Evolutionary conservation across 371 early-diverging fungal species (phyloP).

Genomic region (Dinochytrium kinnereticum): DNA sequence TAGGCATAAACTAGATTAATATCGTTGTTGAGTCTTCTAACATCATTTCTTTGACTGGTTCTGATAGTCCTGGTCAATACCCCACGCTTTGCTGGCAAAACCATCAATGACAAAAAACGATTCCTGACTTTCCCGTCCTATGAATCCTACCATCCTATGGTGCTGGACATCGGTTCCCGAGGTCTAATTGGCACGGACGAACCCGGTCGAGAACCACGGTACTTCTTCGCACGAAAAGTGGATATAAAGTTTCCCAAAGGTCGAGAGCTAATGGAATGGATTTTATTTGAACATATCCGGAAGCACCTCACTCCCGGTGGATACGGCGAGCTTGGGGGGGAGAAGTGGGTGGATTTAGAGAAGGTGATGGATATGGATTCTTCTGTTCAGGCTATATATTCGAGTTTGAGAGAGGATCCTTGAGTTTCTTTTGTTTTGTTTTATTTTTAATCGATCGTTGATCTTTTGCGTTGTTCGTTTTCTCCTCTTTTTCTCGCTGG

Average conservation of each 20-base stretch:
- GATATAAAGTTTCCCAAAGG: constrained; percentile 21
- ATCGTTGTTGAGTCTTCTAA: no score
- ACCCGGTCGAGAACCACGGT: constrained; percentile 25
- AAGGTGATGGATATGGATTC: neutral
- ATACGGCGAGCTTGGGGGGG: neutral
- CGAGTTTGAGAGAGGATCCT: no score
- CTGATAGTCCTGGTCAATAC: constrained; percentile 32
- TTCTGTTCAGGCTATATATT: no score
- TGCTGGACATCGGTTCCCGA: constrained; percentile 25
- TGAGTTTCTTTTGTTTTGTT: no score
- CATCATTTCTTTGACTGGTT: neutral
- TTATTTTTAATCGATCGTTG: no score
- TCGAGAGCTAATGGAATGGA: constrained; percentile 42
- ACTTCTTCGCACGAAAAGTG: constrained; percentile 45
- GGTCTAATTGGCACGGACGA: constrained; percentile 15
- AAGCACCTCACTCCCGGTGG: constrained; percentile 16
- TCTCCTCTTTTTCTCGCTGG: no score
- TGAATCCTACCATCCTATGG: constrained; percentile 34
- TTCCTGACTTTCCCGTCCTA: constrained; percentile 39
- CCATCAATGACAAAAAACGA: constrained; percentile 45
- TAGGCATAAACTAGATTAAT: constrained; percentile 16
- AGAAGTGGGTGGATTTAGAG: neutral
- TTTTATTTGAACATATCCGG: constrained; percentile 15
- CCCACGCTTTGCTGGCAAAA: constrained; percentile 24
- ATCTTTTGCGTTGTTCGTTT: no score